Base-by-base conservation (phyloP, 495 filamentous ascomycete species). In the Penicillium ochrochloron region DNA sequence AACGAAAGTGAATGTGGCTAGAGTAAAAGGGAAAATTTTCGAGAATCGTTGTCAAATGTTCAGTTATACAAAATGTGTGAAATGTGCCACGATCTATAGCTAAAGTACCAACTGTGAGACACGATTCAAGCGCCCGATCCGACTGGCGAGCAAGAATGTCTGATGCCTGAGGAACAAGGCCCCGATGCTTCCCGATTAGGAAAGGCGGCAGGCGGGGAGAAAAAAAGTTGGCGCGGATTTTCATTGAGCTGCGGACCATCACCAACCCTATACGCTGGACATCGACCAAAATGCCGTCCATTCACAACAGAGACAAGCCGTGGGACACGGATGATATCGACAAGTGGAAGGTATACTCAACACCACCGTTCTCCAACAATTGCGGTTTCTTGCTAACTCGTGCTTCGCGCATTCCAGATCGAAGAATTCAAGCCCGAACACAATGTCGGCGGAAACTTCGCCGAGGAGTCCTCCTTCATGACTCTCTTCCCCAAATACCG, bases 251-350 rank as follows among this genome's bases (percentile, higher is more conserved):
- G 58, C 63, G 39, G 62, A 62, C 65, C 54, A 63, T 69, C 60
- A 57, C 62, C 65, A 50, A 42, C 1, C 31, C 56, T 52, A 56
- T 55, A 63, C 60, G 37, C 41, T 57, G 46, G 31, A 66, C 65
- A 63, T 65, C 59, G 51, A 34, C 57, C 75, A 82, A 60, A 44
- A 97, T 97, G 94, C 94, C 94, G 60, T 96, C 92, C 58, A 97
- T 92, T 61, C 89, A 97, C 81, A 95, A 97, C 62, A 89, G 85
- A 62, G 93, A 97, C 6, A 99, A 99, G 75, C 92, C 95, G 39
- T 98, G 94, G 95, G 94, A 99, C 75, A 97, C 93, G 54, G 93
- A 95, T 62, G 95, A 97, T 70, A 93, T 97, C 66, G 94, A 99
- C 75, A 97, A 97, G 74, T 99, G 94, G 94, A 95, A 93, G 85